These are phyloP conservation scores for Gaultheria prostrata DNA, from an alignment of 148 eudicot genomes.

Conservation along the genomic window DNA sequence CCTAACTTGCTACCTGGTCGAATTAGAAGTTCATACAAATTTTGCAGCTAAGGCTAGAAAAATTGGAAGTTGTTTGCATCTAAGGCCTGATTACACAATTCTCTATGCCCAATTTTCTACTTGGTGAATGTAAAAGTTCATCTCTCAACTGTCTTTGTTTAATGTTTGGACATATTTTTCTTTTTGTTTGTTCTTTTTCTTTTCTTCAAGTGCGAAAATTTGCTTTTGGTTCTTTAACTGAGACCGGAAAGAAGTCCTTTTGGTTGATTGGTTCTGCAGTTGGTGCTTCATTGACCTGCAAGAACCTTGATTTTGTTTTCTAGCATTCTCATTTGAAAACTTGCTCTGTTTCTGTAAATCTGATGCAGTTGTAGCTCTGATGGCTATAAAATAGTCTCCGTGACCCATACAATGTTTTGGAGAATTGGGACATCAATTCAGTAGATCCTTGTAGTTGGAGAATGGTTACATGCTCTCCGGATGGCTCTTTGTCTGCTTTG, in stretches of 20 bases:
- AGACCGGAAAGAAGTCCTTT: background rate
- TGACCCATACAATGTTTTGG: slow-evolving; percentile 74
- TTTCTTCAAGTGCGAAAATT: background rate
- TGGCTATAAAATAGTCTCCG: slow-evolving; percentile 54
- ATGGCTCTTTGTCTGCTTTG: slow-evolving; percentile 74
- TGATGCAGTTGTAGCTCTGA: slow-evolving; percentile 78
- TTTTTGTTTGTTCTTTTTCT: background rate
- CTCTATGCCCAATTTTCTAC: background rate
- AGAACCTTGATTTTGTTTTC: background rate
- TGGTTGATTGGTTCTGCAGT: background rate
- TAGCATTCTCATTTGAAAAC: background rate
- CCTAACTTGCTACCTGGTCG: background rate
- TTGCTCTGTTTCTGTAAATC: slow-evolving; percentile 14
- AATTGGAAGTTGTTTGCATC: background rate
- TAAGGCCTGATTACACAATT: background rate
- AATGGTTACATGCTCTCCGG: slow-evolving; percentile 71
- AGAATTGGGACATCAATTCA: slow-evolving; percentile 72
- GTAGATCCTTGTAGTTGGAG: slow-evolving; percentile 98
- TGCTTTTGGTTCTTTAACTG: background rate
- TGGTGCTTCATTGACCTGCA: background rate
- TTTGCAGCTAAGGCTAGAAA: background rate
- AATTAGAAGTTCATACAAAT: background rate
- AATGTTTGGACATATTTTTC: background rate
- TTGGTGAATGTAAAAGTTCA: background rate
- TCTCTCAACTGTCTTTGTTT: background rate